Evolutionary conservation across 306 rosid genomes (phyloP).

Genomic region (Vigna trinervia): DNA sequence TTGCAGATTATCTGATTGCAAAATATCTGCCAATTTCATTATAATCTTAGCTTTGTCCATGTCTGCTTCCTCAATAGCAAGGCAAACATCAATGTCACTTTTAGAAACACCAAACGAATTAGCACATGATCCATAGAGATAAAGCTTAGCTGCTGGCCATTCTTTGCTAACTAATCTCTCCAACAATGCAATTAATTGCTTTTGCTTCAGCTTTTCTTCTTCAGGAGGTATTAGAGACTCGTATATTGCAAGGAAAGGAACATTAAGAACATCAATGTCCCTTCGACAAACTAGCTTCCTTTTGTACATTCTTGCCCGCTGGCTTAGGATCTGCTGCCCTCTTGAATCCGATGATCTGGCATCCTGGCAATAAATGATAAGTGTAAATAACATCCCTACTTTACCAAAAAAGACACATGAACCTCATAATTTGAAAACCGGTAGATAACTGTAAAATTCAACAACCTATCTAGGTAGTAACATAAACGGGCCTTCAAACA

Average conservation of each 20-base stretch:
- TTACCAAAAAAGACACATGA: slow-evolving; percentile 20
- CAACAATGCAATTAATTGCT: slow-evolving; percentile 65
- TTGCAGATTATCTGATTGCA: slow-evolving; percentile 81
- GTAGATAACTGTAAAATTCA: slow-evolving; percentile 6
- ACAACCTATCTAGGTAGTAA: not conserved
- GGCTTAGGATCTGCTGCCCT: slow-evolving; percentile 71
- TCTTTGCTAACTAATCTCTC: slow-evolving; percentile 74
- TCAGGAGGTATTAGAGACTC: slow-evolving; percentile 80
- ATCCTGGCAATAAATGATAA: slow-evolving; percentile 65
- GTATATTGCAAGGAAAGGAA: slow-evolving; percentile 70
- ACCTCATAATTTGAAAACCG: slow-evolving; percentile 7
- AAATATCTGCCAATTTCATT: slow-evolving; percentile 79
- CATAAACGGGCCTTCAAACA: slow-evolving; percentile 10
- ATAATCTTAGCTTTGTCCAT: slow-evolving; percentile 83
- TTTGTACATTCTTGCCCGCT: slow-evolving; percentile 66
- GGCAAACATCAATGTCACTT: slow-evolving; percentile 95
- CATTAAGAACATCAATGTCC: slow-evolving; percentile 72
- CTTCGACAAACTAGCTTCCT: slow-evolving; percentile 67
- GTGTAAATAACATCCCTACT: slow-evolving; percentile 41
- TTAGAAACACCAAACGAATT: slow-evolving; percentile 92
- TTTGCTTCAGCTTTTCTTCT: slow-evolving; percentile 89
- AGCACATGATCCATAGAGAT: slow-evolving; percentile 94
- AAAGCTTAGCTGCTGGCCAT: slow-evolving; percentile 86
- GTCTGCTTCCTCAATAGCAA: slow-evolving; percentile 71
- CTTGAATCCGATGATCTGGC: slow-evolving; percentile 74